These are phyloP conservation scores for Oryza brachyantha DNA, from an alignment of 176 grass and related monocot genomes.

Conservation along the genomic window DNA sequence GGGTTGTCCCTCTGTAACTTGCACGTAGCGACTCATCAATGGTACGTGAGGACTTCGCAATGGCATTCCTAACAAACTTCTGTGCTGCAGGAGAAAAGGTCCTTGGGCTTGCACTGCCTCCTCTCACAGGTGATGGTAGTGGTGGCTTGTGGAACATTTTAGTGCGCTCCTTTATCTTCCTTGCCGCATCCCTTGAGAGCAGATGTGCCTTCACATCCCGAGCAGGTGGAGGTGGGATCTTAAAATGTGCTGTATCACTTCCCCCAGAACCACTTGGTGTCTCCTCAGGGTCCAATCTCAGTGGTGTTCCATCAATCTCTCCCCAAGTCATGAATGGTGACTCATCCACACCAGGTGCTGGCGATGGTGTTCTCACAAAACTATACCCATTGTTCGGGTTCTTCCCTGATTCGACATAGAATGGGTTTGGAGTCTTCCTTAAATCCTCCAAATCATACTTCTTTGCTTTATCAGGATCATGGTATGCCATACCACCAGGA, in stretches of 20 bases:
- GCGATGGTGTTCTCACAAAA: slow-evolving; percentile 87
- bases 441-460: slow-evolving; percentile 95
- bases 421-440: slow-evolving; percentile 81
- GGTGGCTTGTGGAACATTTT: slow-evolving; percentile 77
- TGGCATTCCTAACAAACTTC: slow-evolving; percentile 90
- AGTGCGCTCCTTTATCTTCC: slow-evolving; percentile 72
- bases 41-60: slow-evolving; percentile 60
- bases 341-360: slow-evolving; percentile 83
- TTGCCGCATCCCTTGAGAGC: slow-evolving; percentile 81
- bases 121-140: slow-evolving; percentile 65
- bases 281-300: slow-evolving; percentile 76
- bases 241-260: slow-evolving; percentile 56
- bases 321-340: slow-evolving; percentile 98
- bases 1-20: slow-evolving; percentile 82
- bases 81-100: slow-evolving; percentile 79
- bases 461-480: slow-evolving; percentile 62
- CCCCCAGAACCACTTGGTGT: slow-evolving; percentile 33
- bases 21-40: slow-evolving; percentile 91
- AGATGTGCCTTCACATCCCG: slow-evolving; percentile 84
- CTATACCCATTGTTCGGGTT: slow-evolving; percentile 71
- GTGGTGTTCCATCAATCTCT: slow-evolving; percentile 84
- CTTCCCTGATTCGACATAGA: slow-evolving; percentile 70
- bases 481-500: slow-evolving; percentile 54
- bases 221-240: slow-evolving; percentile 69
- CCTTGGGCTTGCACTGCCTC: slow-evolving; percentile 80